Evolutionary conservation across 2,329 filamentous ascomycete species (phyloP).

Genomic region (Aspergillus quadrilineatus): DNA sequence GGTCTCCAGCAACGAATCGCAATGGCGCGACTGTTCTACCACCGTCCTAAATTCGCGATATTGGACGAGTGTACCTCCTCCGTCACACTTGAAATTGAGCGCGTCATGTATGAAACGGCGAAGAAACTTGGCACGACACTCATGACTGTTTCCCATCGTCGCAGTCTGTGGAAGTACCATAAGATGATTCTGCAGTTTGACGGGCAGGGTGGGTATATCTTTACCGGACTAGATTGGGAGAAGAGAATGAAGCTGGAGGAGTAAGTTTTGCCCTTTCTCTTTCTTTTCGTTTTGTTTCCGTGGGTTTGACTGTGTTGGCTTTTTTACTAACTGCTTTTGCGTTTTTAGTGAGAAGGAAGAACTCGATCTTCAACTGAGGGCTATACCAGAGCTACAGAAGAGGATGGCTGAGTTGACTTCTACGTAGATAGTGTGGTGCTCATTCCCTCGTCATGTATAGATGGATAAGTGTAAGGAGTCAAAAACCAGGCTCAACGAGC

Average conservation of each 20-base stretch:
- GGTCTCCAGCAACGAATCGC: slow-evolving; percentile 94
- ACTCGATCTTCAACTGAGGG: slow-evolving; percentile 77
- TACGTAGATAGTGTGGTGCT: too few relatives aligned
- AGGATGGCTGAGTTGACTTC: slow-evolving; percentile 75
- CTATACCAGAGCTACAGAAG: slow-evolving; percentile 84
- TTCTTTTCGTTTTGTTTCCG: neutral
- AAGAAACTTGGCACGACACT: slow-evolving; percentile 89
- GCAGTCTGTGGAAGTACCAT: slow-evolving; percentile 96
- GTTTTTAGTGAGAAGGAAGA: slow-evolving; percentile 77
- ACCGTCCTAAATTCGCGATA: slow-evolving; percentile 88
- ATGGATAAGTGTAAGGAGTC: too few relatives aligned
- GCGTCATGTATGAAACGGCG: slow-evolving; percentile 95
- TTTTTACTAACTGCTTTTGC: slow-evolving; percentile 12
- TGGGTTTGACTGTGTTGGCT: slow-evolving; percentile 11
- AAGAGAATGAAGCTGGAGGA: slow-evolving; percentile 82
- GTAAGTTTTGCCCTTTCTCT: slow-evolving; percentile 41
- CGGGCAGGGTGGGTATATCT: slow-evolving; percentile 86
- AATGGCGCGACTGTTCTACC: slow-evolving; percentile 94
- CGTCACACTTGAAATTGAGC: slow-evolving; percentile 92
- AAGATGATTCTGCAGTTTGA: slow-evolving; percentile 94
- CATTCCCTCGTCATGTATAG: too few relatives aligned
- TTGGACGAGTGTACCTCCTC: slow-evolving; percentile 94
- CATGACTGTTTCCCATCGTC: slow-evolving; percentile 91
- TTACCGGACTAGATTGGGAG: slow-evolving; percentile 86
- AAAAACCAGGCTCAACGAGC: too few relatives aligned